These are phyloP conservation scores for Colletotrichum sp. DNA, from an alignment of 2,329 filamentous ascomycete genomes.

Conservation along the genomic window DNA sequence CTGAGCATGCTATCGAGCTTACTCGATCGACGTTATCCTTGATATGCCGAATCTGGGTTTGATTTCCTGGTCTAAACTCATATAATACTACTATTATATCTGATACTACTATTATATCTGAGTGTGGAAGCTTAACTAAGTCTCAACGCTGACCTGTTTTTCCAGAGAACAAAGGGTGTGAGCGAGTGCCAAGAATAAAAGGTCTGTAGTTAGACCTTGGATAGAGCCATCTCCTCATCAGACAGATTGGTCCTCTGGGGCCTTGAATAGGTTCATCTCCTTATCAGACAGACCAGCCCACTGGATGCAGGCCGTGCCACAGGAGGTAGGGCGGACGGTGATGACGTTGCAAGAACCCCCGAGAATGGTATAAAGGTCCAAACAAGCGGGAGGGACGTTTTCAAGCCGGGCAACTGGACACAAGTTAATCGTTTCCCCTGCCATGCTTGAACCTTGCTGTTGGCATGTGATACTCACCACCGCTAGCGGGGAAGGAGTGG, in stretches of 20 bases:
- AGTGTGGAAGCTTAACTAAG: neutral
- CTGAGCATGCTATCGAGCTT: accelerated
- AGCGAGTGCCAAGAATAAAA: neutral
- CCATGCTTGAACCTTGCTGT: neutral
- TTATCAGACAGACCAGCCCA: neutral
- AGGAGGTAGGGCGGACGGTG: neutral
- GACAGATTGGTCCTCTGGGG: neutral
- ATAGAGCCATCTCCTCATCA: neutral
- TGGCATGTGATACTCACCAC: neutral
- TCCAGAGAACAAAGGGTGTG: neutral
- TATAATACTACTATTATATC: neutral
- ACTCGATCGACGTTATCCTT: accelerated
- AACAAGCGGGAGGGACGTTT: neutral
- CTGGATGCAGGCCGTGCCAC: neutral
- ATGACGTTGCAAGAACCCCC: neutral
- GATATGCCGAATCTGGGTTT: neutral
- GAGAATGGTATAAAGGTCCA: neutral
- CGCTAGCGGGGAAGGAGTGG: neutral
- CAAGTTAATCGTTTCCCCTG: neutral
- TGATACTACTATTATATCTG: neutral
- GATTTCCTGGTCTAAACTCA: neutral
- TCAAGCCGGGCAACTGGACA: accelerated
- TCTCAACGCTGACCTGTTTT: neutral
- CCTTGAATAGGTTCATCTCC: neutral
- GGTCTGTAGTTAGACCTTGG: neutral